These are phyloP conservation scores for Blastobotrys robertii DNA, from an alignment of 805 yeast genomes.

Conservation along the genomic window DNA sequence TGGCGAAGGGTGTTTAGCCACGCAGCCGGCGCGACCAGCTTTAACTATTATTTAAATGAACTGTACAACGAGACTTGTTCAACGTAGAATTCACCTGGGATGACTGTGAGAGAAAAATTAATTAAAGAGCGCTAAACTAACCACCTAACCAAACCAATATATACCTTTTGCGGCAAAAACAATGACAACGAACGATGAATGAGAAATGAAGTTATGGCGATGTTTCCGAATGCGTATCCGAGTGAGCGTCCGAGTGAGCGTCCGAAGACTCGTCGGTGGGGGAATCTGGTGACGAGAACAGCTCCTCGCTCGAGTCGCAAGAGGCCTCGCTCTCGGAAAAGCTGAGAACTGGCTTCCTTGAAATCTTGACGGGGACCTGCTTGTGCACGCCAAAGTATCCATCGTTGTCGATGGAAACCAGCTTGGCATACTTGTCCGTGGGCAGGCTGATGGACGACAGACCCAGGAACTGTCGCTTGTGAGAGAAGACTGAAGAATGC, in stretches of 20 bases:
- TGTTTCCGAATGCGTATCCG: too few relatives aligned
- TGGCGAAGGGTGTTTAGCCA: conserved; percentile 16
- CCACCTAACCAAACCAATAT: neutral
- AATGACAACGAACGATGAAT: too few relatives aligned
- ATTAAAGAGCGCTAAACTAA: neutral
- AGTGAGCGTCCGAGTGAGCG: too few relatives aligned
- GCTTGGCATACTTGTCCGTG: neutral
- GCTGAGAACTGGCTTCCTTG: too few relatives aligned
- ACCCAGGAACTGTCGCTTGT: conserved; percentile 20
- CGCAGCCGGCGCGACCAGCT: neutral
- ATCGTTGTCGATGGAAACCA: conserved; percentile 23
- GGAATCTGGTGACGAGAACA: too few relatives aligned
- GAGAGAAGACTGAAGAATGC: conserved; percentile 20
- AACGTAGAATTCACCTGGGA: too few relatives aligned
- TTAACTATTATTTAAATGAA: neutral
- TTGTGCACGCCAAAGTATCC: conserved; percentile 27
- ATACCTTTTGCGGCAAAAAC: too few relatives aligned
- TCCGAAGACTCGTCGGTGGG: too few relatives aligned
- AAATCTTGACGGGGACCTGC: neutral
- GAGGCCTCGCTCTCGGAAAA: too few relatives aligned
- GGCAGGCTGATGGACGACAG: conserved; percentile 12
- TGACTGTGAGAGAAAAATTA: neutral
- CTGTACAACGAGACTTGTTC: too few relatives aligned
- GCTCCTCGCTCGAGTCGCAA: too few relatives aligned
- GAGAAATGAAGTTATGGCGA: too few relatives aligned